A percentile compares a stretch with the other conserved stretches of the same genome.
These are phyloP conservation scores for Cryptosporidium ryanae DNA, from an alignment of 169 alveolate species.

Conservation along the genomic window DNA sequence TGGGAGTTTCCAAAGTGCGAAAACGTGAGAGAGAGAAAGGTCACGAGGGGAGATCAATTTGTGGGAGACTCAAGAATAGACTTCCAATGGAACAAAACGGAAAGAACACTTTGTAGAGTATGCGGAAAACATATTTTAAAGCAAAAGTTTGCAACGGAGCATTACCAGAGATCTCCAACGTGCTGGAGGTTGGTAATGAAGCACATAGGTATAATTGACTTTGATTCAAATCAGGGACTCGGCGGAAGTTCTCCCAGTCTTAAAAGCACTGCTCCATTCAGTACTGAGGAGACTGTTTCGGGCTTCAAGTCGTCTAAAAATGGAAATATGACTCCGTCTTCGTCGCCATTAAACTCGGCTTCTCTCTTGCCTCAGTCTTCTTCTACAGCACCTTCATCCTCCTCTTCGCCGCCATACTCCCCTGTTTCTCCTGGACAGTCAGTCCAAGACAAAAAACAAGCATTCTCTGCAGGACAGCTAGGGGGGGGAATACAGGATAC, in stretches of 20 bases:
- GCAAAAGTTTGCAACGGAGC: constrained; percentile 82
- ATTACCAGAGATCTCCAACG: constrained; percentile 78
- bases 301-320: constrained; percentile 6
- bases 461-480: not conserved
- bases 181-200: constrained; percentile 73
- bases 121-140: constrained; percentile 81
- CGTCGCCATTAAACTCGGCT: too few species aligned
- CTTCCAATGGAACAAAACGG: constrained; percentile 80
- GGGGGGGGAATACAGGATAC: not conserved
- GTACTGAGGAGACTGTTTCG: not conserved
- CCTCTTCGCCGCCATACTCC: not conserved
- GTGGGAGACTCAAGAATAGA: constrained; percentile 81
- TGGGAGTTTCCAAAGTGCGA: constrained; percentile 82
- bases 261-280: not conserved
- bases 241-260: not conserved
- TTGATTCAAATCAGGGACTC: constrained; percentile 7
- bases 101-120: constrained; percentile 79
- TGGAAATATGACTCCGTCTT: too few species aligned
- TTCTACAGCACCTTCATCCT: too few species aligned
- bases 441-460: not conserved
- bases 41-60: constrained; percentile 81
- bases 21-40: constrained; percentile 78
- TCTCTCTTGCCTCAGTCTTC: too few species aligned
- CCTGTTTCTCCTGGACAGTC: not conserved
- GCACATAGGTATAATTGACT: constrained; percentile 68